Evolutionary conservation across 2,329 filamentous ascomycete species (phyloP).

Genomic region (Annulohypoxylon truncatum): DNA sequence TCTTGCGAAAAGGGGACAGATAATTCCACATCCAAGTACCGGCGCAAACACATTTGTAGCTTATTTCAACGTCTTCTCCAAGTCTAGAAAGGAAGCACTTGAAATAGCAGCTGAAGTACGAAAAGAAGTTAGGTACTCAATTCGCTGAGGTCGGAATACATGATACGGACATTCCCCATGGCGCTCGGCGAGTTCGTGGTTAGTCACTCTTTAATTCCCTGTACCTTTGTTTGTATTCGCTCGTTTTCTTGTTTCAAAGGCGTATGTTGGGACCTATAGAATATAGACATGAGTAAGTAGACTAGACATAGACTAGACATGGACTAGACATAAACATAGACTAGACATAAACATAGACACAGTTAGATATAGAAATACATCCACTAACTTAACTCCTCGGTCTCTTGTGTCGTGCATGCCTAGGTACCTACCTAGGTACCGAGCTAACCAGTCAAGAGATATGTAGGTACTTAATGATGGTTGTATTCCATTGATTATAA

Average conservation of each 20-base stretch:
- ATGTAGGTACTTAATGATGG: no score
- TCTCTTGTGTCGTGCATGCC: neutral
- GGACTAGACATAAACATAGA: neutral
- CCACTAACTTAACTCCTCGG: neutral
- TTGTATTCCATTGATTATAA: neutral
- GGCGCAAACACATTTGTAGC: constrained; percentile 47
- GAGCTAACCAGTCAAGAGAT: no score
- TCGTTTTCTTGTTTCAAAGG: neutral
- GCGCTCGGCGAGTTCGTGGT: neutral
- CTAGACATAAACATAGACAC: neutral
- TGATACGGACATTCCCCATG: neutral
- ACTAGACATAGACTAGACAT: neutral
- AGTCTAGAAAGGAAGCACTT: constrained; percentile 43
- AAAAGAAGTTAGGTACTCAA: constrained; percentile 41
- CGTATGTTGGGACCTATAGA: neutral
- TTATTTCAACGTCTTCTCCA: constrained; percentile 48
- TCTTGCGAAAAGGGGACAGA: constrained; percentile 46
- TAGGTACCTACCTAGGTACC: no score
- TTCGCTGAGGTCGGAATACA: constrained; percentile 31
- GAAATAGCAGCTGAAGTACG: constrained; percentile 41
- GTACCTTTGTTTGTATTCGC: neutral
- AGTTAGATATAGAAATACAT: neutral
- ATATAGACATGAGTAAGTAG: neutral
- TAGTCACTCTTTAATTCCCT: constrained; percentile 7
- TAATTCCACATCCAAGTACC: constrained; percentile 44